Percentiles rank a stretch among this genome's conserved stretches.
Conservation (phyloP, 2,329 filamentous ascomycete species). For the Verruconis gallopava region DNA sequence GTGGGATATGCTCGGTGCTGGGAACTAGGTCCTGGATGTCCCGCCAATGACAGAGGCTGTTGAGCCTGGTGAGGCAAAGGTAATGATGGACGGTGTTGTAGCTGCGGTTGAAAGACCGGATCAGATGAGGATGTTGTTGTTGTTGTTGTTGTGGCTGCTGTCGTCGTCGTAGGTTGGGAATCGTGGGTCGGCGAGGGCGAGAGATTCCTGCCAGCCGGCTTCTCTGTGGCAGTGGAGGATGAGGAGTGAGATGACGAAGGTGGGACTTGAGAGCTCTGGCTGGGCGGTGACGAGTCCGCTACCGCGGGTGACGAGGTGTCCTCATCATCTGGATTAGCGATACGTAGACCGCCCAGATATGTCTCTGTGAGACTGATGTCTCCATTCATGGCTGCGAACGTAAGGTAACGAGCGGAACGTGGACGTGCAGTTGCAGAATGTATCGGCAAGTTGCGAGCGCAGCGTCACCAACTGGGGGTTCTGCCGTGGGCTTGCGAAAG, state of each 20-base stretch:
- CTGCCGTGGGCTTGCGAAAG: too few species aligned
- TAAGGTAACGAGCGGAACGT: background rate
- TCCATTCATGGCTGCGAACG: constrained; percentile 59
- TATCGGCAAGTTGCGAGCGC: background rate
- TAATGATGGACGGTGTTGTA: constrained; percentile 31
- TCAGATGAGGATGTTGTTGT: constrained; percentile 17
- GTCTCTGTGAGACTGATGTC: constrained; percentile 87
- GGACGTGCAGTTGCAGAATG: background rate
- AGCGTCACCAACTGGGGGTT: background rate
- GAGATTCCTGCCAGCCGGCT: background rate
- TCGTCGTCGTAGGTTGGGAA: background rate
- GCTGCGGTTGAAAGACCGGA: constrained; percentile 20
- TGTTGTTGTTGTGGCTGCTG: background rate
- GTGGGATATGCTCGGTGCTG: constrained; percentile 3
- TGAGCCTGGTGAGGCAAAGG: constrained; percentile 28
- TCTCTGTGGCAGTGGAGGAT: constrained; percentile 14
- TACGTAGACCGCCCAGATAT: constrained; percentile 77
- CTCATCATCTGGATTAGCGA: constrained; percentile 75
- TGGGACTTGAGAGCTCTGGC: constrained; percentile 20
- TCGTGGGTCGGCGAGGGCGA: background rate
- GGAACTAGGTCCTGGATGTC: background rate
- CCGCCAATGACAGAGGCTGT: constrained; percentile 15
- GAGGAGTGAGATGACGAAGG: constrained; percentile 22
- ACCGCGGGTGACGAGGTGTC: constrained; percentile 16
- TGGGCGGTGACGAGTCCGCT: constrained; percentile 15